These are phyloP conservation scores for Penicillium sp. DNA, from an alignment of 2,329 filamentous ascomycete genomes.

Conservation along the genomic window DNA sequence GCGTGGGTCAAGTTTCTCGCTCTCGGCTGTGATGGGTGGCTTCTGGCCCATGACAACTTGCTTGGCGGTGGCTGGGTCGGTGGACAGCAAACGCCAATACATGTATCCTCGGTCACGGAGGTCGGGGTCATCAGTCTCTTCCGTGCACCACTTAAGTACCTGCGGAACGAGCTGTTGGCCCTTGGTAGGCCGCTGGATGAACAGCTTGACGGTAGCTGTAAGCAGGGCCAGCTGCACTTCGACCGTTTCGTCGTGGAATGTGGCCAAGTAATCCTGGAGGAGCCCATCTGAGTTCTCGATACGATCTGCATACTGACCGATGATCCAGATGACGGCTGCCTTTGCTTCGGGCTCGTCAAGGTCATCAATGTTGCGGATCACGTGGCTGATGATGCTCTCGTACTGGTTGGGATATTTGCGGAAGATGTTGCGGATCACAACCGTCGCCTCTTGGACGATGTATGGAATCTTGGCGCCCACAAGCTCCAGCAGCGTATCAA, in stretches of 20 bases:
- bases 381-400: constrained; percentile 92
- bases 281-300: constrained; percentile 96
- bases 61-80: constrained; percentile 85
- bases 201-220: constrained; percentile 95
- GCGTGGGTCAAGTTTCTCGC: constrained; percentile 86
- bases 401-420: constrained; percentile 99
- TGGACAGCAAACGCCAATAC: constrained; percentile 97
- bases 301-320: constrained; percentile 94
- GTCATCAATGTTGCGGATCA: constrained; percentile 95
- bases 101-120: constrained; percentile 95
- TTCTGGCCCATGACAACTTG: constrained; percentile 96
- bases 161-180: constrained; percentile 91
- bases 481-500: constrained; percentile 88
- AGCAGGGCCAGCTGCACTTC: constrained; percentile 94
- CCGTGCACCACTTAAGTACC: constrained; percentile 97
- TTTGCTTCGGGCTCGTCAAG: constrained; percentile 97
- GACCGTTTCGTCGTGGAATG: constrained; percentile 91
- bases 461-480: constrained; percentile 98
- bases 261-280: constrained; percentile 92
- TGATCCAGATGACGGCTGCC: constrained; percentile 99
- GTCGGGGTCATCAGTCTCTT: constrained; percentile 99
- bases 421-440: constrained; percentile 99
- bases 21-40: constrained; percentile 93
- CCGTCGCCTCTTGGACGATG: constrained; percentile 97
- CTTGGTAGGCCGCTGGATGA: constrained; percentile 95